Evolutionary conservation across 306 rosid genomes (phyloP).

Genomic region (Oxytropis ochrocephala): DNA sequence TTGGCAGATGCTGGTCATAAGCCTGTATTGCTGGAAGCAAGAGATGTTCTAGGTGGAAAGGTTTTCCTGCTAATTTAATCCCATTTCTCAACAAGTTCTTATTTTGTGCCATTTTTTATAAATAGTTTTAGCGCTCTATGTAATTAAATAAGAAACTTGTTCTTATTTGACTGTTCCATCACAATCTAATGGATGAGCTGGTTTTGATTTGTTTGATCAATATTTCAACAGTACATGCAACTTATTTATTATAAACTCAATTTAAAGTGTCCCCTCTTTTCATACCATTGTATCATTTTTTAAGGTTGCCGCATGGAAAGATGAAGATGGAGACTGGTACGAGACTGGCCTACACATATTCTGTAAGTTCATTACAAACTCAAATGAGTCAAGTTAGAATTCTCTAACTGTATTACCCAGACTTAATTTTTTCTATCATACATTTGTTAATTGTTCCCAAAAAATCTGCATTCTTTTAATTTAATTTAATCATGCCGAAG

Average conservation of each 20-base stretch:
- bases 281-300: slow-evolving; percentile 16
- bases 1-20: slow-evolving; percentile 98
- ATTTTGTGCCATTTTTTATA: neutral
- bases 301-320: slow-evolving; percentile 98
- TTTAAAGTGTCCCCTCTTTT: neutral
- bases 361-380: slow-evolving; percentile 50
- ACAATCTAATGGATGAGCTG: neutral
- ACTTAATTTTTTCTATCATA: slow-evolving; percentile 4
- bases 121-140: slow-evolving; percentile 11
- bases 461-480: neutral
- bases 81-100: slow-evolving; percentile 10
- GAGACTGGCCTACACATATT: slow-evolving; percentile 97
- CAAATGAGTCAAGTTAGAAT: too few species aligned
- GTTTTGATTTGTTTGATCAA: slow-evolving; percentile 3
- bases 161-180: neutral
- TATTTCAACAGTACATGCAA: neutral
- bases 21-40: slow-evolving; percentile 81
- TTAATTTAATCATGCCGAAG: neutral
- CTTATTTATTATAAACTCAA: slow-evolving; percentile 4
- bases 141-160: neutral
- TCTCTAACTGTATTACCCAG: too few species aligned
- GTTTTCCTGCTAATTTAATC: slow-evolving; percentile 43
- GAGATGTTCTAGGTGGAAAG: slow-evolving; percentile 99
- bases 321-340: slow-evolving; percentile 93
- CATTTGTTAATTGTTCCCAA: neutral